Conservation (phyloP, 441 rosid genomes). For the Brassica hybrid region DNA sequence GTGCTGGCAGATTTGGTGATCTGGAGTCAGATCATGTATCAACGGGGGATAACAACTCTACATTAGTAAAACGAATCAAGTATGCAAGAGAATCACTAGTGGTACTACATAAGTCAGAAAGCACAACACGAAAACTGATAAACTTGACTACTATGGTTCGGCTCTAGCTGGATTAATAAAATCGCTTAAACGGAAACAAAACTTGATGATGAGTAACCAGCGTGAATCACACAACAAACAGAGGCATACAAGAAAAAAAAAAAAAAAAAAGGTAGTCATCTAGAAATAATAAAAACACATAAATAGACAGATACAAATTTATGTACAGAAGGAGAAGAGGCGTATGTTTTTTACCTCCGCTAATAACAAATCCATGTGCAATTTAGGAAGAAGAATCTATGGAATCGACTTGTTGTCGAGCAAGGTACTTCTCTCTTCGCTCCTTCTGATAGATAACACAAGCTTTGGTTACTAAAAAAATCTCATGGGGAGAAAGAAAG, state of each 20-base stretch:
- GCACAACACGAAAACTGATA: slow-evolving; percentile 1
- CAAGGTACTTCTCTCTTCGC: slow-evolving; percentile 77
- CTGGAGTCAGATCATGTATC: background rate
- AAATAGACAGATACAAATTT: slow-evolving; percentile 17
- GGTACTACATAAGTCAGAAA: background rate
- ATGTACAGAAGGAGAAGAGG: slow-evolving; percentile 33
- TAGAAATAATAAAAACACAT: slow-evolving; percentile 11
- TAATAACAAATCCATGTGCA: slow-evolving; percentile 6
- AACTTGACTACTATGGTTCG: background rate
- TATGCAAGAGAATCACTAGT: background rate
- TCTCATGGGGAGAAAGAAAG: background rate
- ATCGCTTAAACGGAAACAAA: slow-evolving; percentile 29
- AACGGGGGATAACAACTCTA: background rate
- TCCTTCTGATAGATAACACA: slow-evolving; percentile 57
- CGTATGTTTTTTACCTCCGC: slow-evolving; percentile 14
- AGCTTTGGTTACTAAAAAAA: slow-evolving; percentile 2
- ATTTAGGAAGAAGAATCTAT: slow-evolving; percentile 35
- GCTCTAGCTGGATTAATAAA: background rate
- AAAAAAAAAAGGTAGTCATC: slow-evolving; percentile 6
- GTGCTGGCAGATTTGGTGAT: background rate
- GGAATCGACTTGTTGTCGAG: slow-evolving; percentile 67
- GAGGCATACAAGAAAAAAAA: slow-evolving; percentile 27
- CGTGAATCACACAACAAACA: slow-evolving; percentile 24
- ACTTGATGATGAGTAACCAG: slow-evolving; percentile 17
- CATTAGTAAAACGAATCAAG: background rate